Conservation (phyloP, 176 grass and related monocot genomes). For the Otatea glauca region DNA sequence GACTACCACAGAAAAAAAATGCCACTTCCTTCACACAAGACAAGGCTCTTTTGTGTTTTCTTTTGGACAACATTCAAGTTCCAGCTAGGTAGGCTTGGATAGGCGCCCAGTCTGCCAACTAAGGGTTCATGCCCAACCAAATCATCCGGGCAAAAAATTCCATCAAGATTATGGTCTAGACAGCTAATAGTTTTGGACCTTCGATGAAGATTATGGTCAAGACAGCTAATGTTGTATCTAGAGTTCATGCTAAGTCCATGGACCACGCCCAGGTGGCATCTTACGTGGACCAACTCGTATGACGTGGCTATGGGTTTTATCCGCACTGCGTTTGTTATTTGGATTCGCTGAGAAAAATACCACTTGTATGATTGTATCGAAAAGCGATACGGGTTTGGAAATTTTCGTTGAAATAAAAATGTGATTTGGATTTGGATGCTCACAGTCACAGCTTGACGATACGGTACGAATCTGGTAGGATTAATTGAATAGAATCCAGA, state of each 20-base stretch:
- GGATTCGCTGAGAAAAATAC: no score
- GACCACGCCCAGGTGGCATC: conserved; percentile 13
- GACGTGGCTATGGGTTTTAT: no score
- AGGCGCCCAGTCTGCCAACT: conserved; percentile 7
- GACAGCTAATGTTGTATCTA: no score
- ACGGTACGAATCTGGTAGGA: no score
- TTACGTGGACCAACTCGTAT: conserved; percentile 8
- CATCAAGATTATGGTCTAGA: conserved; percentile 42
- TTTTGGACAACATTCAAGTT: background rate
- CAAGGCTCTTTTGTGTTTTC: background rate
- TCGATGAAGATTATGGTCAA: background rate
- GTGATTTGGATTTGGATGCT: no score
- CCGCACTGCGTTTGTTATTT: no score
- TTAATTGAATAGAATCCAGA: no score
- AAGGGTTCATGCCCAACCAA: conserved; percentile 8
- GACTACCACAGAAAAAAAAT: conserved; percentile 23
- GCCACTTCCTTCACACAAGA: background rate
- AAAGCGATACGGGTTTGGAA: no score
- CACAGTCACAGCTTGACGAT: no score
- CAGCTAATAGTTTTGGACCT: conserved; percentile 48
- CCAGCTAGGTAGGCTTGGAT: conserved; percentile 24
- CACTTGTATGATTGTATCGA: no score
- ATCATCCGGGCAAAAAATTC: conserved; percentile 28
- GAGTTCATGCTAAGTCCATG: conserved; percentile 4
- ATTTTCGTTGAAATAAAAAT: no score